Conservation (phyloP, 2,329 filamentous ascomycete genomes). For the Leptographium galeiforme region DNA sequence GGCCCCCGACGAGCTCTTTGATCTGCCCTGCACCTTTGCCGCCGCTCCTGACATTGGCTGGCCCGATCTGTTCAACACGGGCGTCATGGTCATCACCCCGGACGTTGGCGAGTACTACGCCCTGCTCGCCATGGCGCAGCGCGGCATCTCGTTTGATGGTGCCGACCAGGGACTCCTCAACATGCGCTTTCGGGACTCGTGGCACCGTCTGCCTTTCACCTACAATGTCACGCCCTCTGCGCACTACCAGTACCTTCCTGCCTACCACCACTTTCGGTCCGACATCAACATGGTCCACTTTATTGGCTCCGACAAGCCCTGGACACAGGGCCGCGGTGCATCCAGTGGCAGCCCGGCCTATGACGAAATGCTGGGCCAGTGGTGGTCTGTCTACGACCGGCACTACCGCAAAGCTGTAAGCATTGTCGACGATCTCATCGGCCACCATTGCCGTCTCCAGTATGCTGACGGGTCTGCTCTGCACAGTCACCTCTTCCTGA, state of each 20-base stretch:
- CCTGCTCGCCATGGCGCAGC: slow-evolving; percentile 67
- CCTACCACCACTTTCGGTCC: slow-evolving; percentile 84
- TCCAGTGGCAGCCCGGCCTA: slow-evolving; percentile 49
- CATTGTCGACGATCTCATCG: not conserved
- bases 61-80: slow-evolving; percentile 98
- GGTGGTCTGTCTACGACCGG: slow-evolving; percentile 90
- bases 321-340: slow-evolving; percentile 51
- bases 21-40: slow-evolving; percentile 43
- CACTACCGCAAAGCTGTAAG: slow-evolving; percentile 54
- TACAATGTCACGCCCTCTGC: slow-evolving; percentile 97
- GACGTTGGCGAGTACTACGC: slow-evolving; percentile 81
- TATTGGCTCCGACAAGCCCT: slow-evolving; percentile 84
- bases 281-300: slow-evolving; percentile 88
- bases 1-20: slow-evolving; percentile 86
- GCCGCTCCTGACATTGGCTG: slow-evolving; percentile 91
- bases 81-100: slow-evolving; percentile 82
- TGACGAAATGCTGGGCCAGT: slow-evolving; percentile 70
- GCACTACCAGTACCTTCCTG: slow-evolving; percentile 94
- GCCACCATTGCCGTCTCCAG: too few relatives aligned
- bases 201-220: slow-evolving; percentile 80
- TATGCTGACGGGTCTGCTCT: not conserved
- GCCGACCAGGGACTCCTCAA: slow-evolving; percentile 94
- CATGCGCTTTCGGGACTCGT: slow-evolving; percentile 76
- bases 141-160: slow-evolving; percentile 88
- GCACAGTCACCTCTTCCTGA: not conserved